Base-by-base conservation (phyloP, 768 basidiomycete genomes). In the Mycena galericulata region DNA sequence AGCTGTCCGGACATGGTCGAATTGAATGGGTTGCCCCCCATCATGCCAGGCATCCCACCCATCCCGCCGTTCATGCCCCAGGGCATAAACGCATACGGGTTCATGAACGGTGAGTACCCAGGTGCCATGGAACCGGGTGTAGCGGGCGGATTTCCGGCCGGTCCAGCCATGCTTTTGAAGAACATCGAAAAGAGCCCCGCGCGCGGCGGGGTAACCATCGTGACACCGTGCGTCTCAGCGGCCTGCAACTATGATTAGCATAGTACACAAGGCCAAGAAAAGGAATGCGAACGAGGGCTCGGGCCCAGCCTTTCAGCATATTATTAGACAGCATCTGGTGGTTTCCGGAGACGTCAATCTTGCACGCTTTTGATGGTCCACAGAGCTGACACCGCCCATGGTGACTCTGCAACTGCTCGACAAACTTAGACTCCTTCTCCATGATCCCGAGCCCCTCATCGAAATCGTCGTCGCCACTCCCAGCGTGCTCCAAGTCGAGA, bases 401-500 rank as follows among this genome's bases (percentile, higher is more conserved):
- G 8, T 60, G 18, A 15, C 12, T 8, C 14, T 32, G 11, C 29
- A 24, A 26, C 59, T 51, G 55, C 26, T 59, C 36, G 1, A 43
- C 1, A 27, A n/a, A 41, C 29, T 51, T 45, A 18, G 17, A 26
- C 26, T 62, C 46, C 27, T 61, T 50, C 46, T 45, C 61, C 47
- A 64, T 62, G 2, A 14, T 45, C n/a, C 61, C 38, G 9, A 53
- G 20, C 12, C 45, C 62, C 30, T 58, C 68, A 22, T 63, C 56
- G 12, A 55, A 53, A 24, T 69, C 62, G 20, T 54, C 43, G 30
- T 63, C 61, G 12, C 26, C 66, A 12, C 17, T 14, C 5, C 22
- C 41, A 17, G 60, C 67, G 18, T 62, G 50, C 1, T 68, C 67
- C 36, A 68, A 54, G 54, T 68, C 62, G 3, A 62, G 18, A 12